These are phyloP conservation scores for Globisporangium iwayamae DNA, from an alignment of 352 stramenopile genomes.

Conservation along the genomic window DNA sequence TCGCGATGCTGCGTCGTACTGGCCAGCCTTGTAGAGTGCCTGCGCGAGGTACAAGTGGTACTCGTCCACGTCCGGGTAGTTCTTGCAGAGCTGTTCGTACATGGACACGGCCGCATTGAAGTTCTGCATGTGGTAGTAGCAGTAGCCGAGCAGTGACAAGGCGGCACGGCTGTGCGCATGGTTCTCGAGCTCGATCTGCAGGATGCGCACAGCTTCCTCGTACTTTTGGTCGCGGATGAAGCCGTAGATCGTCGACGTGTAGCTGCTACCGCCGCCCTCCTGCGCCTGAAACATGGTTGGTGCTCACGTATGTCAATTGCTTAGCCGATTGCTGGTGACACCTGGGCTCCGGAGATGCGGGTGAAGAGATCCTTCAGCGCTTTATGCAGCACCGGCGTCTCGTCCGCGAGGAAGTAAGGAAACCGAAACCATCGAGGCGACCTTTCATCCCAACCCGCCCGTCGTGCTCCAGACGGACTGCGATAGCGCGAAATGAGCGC, in stretches of 20 bases:
- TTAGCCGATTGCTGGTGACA: no score
- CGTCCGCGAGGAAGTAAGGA: no score
- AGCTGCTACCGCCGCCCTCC: constrained; percentile 70
- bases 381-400: no score
- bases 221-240: constrained; percentile 95
- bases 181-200: constrained; percentile 92
- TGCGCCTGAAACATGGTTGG: constrained; percentile 59
- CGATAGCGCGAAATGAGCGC: background rate
- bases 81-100: constrained; percentile 93
- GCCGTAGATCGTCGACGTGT: constrained; percentile 93
- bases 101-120: constrained; percentile 88
- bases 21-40: constrained; percentile 90
- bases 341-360: no score
- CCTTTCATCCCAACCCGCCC: no score
- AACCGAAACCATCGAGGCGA: no score
- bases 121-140: constrained; percentile 96
- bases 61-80: constrained; percentile 93
- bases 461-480: no score
- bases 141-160: constrained; percentile 96
- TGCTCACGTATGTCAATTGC: no score
- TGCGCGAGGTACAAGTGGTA: constrained; percentile 96
- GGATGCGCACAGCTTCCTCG: constrained; percentile 88
- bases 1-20: constrained; percentile 77
- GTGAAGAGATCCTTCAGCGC: no score
- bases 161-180: constrained; percentile 90